A percentile compares a stretch with the other conserved stretches of the same genome.
These are phyloP conservation scores for Poa pratensis DNA, from an alignment of 176 grass and related monocot genomes.

Conservation along the genomic window DNA sequence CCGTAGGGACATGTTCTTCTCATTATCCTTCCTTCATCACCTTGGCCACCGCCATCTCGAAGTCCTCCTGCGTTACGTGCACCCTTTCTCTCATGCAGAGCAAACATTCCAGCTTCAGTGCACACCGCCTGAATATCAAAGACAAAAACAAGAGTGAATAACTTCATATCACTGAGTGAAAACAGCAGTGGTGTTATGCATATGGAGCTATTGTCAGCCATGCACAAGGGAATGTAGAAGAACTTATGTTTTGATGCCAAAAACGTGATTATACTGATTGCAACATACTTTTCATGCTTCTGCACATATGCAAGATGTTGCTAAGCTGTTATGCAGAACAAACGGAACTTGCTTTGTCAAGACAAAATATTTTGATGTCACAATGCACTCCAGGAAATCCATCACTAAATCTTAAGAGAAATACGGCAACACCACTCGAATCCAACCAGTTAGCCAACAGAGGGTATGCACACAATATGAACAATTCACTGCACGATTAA, in stretches of 20 bases:
- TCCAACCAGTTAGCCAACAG: too few relatives aligned
- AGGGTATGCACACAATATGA: too few relatives aligned
- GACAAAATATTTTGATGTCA: neutral
- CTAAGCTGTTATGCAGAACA: neutral
- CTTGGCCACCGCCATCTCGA: constrained; percentile 92
- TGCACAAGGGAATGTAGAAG: neutral
- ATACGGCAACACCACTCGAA: too few relatives aligned
- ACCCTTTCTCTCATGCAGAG: constrained; percentile 83
- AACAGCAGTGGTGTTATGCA: neutral
- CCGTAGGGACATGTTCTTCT: constrained; percentile 96
- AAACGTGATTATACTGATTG: neutral
- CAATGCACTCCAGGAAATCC: neutral
- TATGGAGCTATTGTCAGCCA: neutral
- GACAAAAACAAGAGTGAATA: neutral
- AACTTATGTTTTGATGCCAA: neutral
- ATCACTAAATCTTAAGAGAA: too few relatives aligned
- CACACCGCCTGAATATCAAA: constrained; percentile 68
- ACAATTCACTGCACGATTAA: too few relatives aligned
- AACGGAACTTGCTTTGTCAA: neutral
- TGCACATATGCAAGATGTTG: neutral
- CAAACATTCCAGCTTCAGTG: constrained; percentile 96
- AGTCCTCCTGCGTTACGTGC: constrained; percentile 93
- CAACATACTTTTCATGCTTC: neutral
- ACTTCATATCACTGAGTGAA: neutral
- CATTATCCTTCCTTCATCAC: constrained; percentile 96